Evolutionary conservation across 305 asterid genomes (phyloP), one percentile per base, ranked within the genome.

Genomic region (Euphrasia arctica): DNA sequence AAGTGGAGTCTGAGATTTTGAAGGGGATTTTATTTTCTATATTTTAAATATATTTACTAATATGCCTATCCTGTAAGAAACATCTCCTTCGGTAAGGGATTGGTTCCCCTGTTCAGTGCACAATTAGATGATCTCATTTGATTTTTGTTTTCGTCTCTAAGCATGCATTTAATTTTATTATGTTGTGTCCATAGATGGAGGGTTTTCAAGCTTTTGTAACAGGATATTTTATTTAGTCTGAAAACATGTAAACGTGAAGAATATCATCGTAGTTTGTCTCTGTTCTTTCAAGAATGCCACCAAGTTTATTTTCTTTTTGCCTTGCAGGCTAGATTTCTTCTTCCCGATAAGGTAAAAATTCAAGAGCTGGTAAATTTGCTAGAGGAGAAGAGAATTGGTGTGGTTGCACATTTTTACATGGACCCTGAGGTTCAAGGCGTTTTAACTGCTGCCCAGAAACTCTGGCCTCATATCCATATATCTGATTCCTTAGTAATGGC

Each of bases 391-490:
- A 90, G 84, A 78, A 93, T 90, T 70, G 98, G 98, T 28, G 80
- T 90, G 49, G 98, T 82, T 70, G 96, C 98, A 8, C 98, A 93
- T 71, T 93, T 92, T 78, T 92, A 92, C 87, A 92, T 92, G 98
- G 98, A 92, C 78, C 98, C 98, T 48, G 98, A 92, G 79, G 97
- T 92, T 67, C 98, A 92, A 82, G 98, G 98, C 9, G 85, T 92
- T 70, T 73, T 92, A 75, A 92, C 97, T 47, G 96, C 97, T 39
- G 97, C 98, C 9, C 88, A 82, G 83, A 87, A 90, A 80, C 81
- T 78, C 65, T 92, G 98, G 98, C 96, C 98, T 70, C 96, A 92
- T 68, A 92, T 92, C 69, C 95, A 92, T 75, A 92, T 92, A 68
- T 92, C 98, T 39, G 98, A 92, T 83, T 92, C 98, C 42, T 75